These are phyloP conservation scores for Fusarium xylarioides DNA, from an alignment of 2,329 filamentous ascomycete genomes.

Conservation along the genomic window DNA sequence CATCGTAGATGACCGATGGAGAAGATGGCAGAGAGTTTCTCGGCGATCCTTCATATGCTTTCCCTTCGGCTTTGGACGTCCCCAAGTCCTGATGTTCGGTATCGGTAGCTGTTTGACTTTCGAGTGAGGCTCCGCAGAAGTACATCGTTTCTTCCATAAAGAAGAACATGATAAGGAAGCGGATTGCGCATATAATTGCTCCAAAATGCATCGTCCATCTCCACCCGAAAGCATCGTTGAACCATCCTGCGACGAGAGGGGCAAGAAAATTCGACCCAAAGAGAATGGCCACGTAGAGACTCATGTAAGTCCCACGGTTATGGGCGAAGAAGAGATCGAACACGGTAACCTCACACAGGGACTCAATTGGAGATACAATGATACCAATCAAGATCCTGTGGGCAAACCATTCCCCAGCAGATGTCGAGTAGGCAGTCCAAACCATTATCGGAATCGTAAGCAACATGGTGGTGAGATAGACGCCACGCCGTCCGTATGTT, in stretches of 20 bases:
- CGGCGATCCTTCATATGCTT: neutral
- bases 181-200: neutral
- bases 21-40: neutral
- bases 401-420: neutral
- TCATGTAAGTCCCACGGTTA: neutral
- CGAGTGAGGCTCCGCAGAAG: neutral
- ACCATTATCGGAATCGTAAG: neutral
- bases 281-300: neutral
- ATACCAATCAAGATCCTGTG: neutral
- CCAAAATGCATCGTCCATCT: neutral
- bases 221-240: neutral
- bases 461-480: neutral
- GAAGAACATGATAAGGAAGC: neutral
- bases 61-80: neutral
- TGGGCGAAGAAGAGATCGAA: slow-evolving; percentile 5
- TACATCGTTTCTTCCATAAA: slow-evolving; percentile 7
- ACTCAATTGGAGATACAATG: neutral
- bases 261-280: neutral
- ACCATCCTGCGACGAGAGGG: neutral
- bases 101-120: neutral
- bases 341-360: neutral
- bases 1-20: accelerated
- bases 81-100: neutral
- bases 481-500: neutral
- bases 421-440: neutral